These are phyloP conservation scores for Jackrogersella multiformis DNA, from an alignment of 495 filamentous ascomycete species.

Conservation along the genomic window DNA sequence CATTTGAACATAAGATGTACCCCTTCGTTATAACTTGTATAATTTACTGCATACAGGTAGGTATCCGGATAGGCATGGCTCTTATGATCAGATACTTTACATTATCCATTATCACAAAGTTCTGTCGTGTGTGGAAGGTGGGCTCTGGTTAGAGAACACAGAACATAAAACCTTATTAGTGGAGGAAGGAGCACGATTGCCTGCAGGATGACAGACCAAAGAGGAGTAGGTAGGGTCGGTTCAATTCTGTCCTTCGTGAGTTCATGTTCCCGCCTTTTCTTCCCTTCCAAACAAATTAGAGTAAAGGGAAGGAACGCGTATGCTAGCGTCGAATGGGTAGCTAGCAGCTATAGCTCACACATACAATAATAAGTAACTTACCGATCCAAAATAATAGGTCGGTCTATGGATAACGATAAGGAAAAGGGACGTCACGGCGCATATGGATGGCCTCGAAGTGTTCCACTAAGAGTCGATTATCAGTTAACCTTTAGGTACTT, in stretches of 20 bases:
- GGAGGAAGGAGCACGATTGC: constrained; percentile 9
- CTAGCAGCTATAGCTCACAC: background rate
- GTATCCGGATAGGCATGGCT: background rate
- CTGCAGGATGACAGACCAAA: constrained; percentile 14
- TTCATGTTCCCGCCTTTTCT: constrained; percentile 17
- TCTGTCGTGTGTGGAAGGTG: constrained; percentile 8
- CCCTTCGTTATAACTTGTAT: background rate
- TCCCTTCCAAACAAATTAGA: background rate
- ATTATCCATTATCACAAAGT: background rate
- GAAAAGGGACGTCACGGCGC: constrained; percentile 15
- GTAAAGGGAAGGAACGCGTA: background rate
- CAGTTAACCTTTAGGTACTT: no score
- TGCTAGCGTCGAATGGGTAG: no score
- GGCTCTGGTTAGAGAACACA: background rate
- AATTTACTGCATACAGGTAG: background rate
- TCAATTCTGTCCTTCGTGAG: background rate
- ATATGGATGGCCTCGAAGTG: background rate
- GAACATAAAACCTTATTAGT: constrained; percentile 20
- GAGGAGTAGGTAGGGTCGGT: background rate
- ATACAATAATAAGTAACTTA: background rate
- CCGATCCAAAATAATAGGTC: background rate
- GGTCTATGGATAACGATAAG: constrained; percentile 32
- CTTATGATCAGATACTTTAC: background rate
- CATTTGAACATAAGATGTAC: constrained; percentile 20
- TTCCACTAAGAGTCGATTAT: no score